These are phyloP conservation scores for Epichloe coenophiala DNA, from an alignment of 2,329 filamentous ascomycete species.

Conservation along the genomic window DNA sequence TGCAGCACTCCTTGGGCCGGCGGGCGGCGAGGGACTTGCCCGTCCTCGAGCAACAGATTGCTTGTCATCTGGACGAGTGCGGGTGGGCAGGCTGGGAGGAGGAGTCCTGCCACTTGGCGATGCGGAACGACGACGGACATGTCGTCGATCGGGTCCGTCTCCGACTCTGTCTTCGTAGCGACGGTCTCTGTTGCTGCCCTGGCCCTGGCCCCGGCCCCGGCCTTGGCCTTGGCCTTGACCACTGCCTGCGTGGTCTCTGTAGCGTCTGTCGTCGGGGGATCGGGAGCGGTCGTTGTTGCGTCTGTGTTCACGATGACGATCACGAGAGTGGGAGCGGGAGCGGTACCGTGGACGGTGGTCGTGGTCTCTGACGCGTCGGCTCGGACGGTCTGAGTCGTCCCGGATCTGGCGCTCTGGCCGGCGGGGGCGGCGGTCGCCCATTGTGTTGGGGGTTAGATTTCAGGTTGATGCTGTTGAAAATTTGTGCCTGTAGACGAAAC, in stretches of 20 bases:
- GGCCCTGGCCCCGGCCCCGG: neutral
- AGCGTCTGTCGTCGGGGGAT: conserved; percentile 5
- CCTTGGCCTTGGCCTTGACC: neutral
- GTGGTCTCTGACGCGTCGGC: conserved; percentile 16
- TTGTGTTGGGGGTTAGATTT: conserved; percentile 6
- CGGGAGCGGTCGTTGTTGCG: conserved; percentile 18
- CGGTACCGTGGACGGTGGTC: conserved; percentile 16
- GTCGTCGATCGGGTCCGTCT: conserved; percentile 11
- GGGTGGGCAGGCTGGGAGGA: conserved; percentile 18
- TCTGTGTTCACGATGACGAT: conserved; percentile 20
- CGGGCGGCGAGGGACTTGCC: conserved; percentile 8
- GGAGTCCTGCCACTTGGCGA: conserved; percentile 18
- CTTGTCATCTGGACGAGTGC: conserved; percentile 15
- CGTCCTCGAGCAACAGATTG: conserved; percentile 9
- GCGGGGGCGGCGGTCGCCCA: conserved; percentile 22
- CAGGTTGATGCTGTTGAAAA: neutral
- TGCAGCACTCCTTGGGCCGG: conserved; percentile 3
- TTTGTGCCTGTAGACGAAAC: neutral
- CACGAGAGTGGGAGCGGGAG: conserved; percentile 10
- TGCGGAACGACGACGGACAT: conserved; percentile 23
- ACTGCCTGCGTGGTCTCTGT: conserved; percentile 6
- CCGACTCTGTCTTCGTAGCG: conserved; percentile 15
- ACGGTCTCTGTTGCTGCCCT: conserved; percentile 14
- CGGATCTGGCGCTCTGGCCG: conserved; percentile 44
- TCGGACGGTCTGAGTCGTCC: conserved; percentile 37